Percentiles rank a stretch among this genome's conserved stretches.
Conservation (phyloP, 2,329 filamentous ascomycete species). For the Epichloe gansuensis region DNA sequence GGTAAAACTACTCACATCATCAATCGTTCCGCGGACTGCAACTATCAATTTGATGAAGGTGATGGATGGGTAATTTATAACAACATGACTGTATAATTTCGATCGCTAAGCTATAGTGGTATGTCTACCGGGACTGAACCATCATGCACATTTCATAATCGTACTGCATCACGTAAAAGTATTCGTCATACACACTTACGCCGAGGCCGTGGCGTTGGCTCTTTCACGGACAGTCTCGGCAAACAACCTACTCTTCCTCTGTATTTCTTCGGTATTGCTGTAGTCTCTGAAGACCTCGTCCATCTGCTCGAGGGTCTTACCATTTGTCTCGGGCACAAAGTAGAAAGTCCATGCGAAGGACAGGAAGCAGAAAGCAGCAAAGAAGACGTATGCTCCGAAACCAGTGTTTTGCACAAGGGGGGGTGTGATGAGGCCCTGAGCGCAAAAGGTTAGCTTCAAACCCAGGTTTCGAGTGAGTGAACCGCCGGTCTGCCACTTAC, state of each 20-base stretch:
- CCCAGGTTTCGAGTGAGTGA: too few species aligned
- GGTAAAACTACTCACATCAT: not conserved
- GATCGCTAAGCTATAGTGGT: not conserved
- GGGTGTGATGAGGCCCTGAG: slow-evolving; percentile 41
- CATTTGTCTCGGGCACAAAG: slow-evolving; percentile 45
- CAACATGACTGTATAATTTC: not conserved
- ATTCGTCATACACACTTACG: not conserved
- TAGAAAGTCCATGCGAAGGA: slow-evolving; percentile 38
- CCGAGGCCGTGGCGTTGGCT: not conserved
- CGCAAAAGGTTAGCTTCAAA: too few species aligned
- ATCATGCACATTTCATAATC: not conserved
- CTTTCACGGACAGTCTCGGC: slow-evolving; percentile 3
- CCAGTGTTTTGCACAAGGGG: slow-evolving; percentile 37
- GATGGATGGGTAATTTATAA: too few species aligned
- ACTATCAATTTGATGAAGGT: too few species aligned
- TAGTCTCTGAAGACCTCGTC: slow-evolving; percentile 24
- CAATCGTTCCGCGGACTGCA: too few species aligned
- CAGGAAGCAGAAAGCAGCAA: slow-evolving; percentile 43
- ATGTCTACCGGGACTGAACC: not conserved
- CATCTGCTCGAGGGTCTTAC: slow-evolving; percentile 41
- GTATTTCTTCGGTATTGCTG: slow-evolving; percentile 12
- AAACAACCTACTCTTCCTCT: slow-evolving; percentile 3
- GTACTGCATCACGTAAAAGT: not conserved
- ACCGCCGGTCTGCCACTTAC: slow-evolving; percentile 5
- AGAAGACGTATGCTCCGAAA: slow-evolving; percentile 44